Percentiles rank a stretch among this genome's conserved stretches.
Evolutionary conservation across 352 stramenopile species (phyloP).

Genomic region (Globisporangium emineosum): DNA sequence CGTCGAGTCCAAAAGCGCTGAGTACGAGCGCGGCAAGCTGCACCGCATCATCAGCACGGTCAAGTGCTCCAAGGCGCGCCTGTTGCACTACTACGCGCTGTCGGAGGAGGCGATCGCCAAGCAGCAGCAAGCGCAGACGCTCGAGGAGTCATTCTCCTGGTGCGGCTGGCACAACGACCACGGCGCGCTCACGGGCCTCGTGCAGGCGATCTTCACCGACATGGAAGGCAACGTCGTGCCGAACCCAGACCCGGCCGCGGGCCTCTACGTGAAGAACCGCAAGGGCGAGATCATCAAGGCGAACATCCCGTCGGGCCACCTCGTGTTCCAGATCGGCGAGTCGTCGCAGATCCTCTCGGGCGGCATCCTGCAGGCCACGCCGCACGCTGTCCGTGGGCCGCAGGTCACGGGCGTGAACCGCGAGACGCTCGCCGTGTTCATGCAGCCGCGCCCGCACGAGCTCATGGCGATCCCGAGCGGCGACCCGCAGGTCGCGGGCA

Average conservation of each 20-base stretch:
- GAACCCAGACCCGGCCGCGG: slow-evolving; percentile 78
- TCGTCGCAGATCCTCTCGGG: slow-evolving; percentile 94
- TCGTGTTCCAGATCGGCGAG: slow-evolving; percentile 96
- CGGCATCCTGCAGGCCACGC: slow-evolving; percentile 89
- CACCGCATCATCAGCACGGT: slow-evolving; percentile 85
- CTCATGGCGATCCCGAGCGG: slow-evolving; percentile 67
- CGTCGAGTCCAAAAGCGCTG: slow-evolving; percentile 61
- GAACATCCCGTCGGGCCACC: slow-evolving; percentile 76
- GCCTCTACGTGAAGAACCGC: slow-evolving; percentile 94
- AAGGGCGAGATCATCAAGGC: slow-evolving; percentile 87
- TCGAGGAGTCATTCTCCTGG: slow-evolving; percentile 91
- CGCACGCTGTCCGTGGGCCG: slow-evolving; percentile 86
- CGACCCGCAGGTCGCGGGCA: slow-evolving; percentile 40
- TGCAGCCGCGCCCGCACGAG: slow-evolving; percentile 91
- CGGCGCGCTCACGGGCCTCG: slow-evolving; percentile 92
- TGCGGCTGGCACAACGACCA: slow-evolving; percentile 98
- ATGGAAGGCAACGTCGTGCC: slow-evolving; percentile 48
- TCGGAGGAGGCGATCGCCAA: slow-evolving; percentile 52
- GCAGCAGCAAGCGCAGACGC: slow-evolving; percentile 37
- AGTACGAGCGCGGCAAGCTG: slow-evolving; percentile 85
- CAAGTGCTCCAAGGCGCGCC: slow-evolving; percentile 88
- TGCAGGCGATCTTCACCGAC: slow-evolving; percentile 91
- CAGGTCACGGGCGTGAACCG: slow-evolving; percentile 76
- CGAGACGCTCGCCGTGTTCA: slow-evolving; percentile 96
- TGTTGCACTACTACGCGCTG: slow-evolving; percentile 96